phyloP scores from a whole-genome alignment of 2,329 filamentous ascomycete species.

The Fusarium duplospermum region DNA sequence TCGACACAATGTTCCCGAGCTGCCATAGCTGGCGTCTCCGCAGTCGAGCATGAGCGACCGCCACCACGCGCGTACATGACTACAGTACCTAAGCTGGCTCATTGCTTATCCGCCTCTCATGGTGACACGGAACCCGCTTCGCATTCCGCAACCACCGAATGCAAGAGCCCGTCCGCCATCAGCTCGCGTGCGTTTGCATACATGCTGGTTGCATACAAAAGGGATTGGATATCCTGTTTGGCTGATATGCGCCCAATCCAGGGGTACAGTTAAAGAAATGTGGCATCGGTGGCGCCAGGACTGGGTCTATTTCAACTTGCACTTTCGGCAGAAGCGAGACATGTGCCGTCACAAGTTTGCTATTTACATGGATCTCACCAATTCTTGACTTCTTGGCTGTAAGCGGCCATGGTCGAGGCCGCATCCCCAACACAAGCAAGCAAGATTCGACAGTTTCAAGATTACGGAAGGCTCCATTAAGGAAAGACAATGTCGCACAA shows the following conservation, averaged over 20 bases:
- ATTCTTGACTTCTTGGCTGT: neutral
- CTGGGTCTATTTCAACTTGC: neutral
- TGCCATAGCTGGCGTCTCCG: neutral
- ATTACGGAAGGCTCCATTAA: neutral
- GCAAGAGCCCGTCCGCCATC: neutral
- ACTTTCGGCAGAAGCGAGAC: slow-evolving; percentile 1
- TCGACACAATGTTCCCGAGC: slow-evolving; percentile 12
- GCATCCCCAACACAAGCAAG: neutral
- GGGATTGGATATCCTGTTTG: neutral
- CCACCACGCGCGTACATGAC: neutral
- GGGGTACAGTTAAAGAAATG: neutral
- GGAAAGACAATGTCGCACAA: neutral
- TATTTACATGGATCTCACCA: neutral
- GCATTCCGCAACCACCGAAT: neutral
- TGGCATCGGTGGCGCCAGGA: neutral
- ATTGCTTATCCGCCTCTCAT: slow-evolving; percentile 8
- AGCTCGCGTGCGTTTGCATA: neutral
- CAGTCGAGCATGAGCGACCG: neutral
- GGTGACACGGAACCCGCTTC: slow-evolving; percentile 6
- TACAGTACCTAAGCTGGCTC: neutral
- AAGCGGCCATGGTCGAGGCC: neutral
- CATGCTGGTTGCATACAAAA: slow-evolving; percentile 3
- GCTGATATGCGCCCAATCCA: neutral
- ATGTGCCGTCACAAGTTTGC: neutral
- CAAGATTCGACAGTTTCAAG: neutral